Conservation (phyloP, 208 protist genomes). For the Polymyxa betae region DNA sequence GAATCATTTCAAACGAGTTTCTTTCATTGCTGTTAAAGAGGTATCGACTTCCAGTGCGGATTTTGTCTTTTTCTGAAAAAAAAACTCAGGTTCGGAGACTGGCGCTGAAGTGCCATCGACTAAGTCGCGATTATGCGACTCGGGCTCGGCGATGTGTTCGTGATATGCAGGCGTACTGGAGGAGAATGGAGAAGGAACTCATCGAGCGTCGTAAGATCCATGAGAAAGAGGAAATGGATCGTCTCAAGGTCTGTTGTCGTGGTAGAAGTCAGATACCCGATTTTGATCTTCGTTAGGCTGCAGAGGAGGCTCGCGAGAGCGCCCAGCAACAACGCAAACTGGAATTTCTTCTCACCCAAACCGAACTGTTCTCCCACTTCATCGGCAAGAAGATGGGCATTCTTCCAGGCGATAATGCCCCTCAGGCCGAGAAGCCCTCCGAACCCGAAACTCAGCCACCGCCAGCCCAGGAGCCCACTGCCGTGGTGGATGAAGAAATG, state of each 20-base stretch:
- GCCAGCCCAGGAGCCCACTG: not conserved
- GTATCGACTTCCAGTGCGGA: not conserved
- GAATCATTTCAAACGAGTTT: conserved; percentile 35
- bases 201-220: conserved; percentile 10
- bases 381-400: conserved; percentile 63
- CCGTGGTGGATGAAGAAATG: not conserved
- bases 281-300: not conserved
- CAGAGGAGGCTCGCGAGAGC: conserved; percentile 47
- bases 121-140: conserved; percentile 24
- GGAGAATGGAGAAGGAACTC: conserved; percentile 57
- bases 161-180: conserved; percentile 60
- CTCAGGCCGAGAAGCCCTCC: no score
- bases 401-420: conserved; percentile 35
- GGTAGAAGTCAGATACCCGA: not conserved
- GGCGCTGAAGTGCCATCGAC: not conserved
- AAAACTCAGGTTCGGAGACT: not conserved
- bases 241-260: not conserved
- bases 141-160: conserved; percentile 39
- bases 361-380: conserved; percentile 62
- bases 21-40: conserved; percentile 48
- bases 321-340: conserved; percentile 58
- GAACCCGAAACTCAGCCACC: not conserved
- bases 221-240: conserved; percentile 57
- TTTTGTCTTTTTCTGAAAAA: not conserved
- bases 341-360: conserved; percentile 61